These are phyloP conservation scores for Panicum virgatum DNA, from an alignment of 202 grass and related monocot genomes.

Conservation along the genomic window DNA sequence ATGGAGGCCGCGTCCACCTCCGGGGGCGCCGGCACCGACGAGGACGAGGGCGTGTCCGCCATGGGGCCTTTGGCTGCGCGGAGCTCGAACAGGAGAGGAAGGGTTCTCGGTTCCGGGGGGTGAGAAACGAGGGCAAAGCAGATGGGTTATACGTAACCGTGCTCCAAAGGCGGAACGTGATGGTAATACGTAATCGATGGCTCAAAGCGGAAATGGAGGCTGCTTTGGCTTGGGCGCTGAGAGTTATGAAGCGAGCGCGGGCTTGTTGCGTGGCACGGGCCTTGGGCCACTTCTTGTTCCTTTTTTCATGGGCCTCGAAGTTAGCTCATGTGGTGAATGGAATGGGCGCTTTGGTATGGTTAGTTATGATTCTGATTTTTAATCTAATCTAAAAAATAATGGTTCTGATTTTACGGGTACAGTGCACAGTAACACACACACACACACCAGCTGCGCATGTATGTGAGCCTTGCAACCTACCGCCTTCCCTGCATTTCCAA, in stretches of 20 bases:
- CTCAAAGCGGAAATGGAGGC: neutral
- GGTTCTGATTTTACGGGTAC: too few relatives aligned
- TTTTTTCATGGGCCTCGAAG: neutral
- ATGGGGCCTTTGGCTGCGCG: slow-evolving; percentile 16
- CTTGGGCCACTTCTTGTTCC: neutral
- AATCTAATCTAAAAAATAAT: too few relatives aligned
- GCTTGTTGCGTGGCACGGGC: too few relatives aligned
- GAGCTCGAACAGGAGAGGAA: neutral
- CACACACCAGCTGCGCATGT: neutral
- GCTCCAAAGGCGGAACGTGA: neutral
- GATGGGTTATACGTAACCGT: neutral
- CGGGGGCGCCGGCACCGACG: slow-evolving; percentile 10
- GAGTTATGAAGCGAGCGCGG: too few relatives aligned
- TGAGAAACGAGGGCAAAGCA: neutral
- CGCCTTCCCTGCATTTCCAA: neutral
- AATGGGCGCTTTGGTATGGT: too few relatives aligned
- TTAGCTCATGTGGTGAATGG: neutral
- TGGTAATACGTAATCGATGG: neutral
- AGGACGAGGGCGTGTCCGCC: slow-evolving; percentile 45
- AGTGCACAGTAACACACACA: neutral
- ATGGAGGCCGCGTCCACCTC: slow-evolving; percentile 23
- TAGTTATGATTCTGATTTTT: too few relatives aligned
- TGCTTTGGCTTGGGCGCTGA: too few relatives aligned
- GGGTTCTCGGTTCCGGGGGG: neutral
- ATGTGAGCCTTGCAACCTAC: slow-evolving; percentile 10